Base-by-base conservation (phyloP, 139 green algal genomes). In the Dunaliella primolecta region DNA sequence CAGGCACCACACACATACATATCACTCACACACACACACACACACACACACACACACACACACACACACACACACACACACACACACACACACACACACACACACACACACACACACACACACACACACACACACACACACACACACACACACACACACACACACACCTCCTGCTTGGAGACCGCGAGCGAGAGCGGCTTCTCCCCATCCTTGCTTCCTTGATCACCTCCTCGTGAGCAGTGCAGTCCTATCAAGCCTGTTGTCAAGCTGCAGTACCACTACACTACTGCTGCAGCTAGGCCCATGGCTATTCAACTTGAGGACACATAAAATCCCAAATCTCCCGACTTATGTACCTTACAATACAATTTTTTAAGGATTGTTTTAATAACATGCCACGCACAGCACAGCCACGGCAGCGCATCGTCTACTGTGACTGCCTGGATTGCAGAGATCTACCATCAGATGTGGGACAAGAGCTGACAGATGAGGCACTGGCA, bases 341-440 rank as follows among this genome's bases (percentile, higher is more conserved):
- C n/a, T n/a, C n/a, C n/a, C n/a, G n/a, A n/a, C n/a, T n/a, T n/a
- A n/a, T n/a, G n/a, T n/a, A n/a, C n/a, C n/a, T n/a, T n/a, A n/a
- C n/a, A n/a, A n/a, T n/a, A n/a, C n/a, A n/a, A n/a, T n/a, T n/a
- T n/a, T n/a, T n/a, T n/a, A n/a, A n/a, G n/a, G n/a, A n/a, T n/a
- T n/a, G n/a, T n/a, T n/a, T n/a, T n/a, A n/a, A n/a, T n/a, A n/a
- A n/a, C n/a, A n/a, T n/a, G n/a, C n/a, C n/a, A n/a, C n/a, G n/a
- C n/a, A n/a, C n/a, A n/a, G n/a, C n/a, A n/a, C n/a, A n/a, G n/a
- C n/a, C n/a, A n/a, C 36, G 88, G 1, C 84, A 89, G 30, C 88
- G 88, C 0, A 88, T 91, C 35, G 88, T 91, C 0, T 91, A 85
- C n/a, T 91, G 88, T 25, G 88, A 91, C 38, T 91, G 88, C 35